Evolutionary conservation across 176 grass and related monocot genomes (phyloP).

Genomic region (Microstegium vimineum): DNA sequence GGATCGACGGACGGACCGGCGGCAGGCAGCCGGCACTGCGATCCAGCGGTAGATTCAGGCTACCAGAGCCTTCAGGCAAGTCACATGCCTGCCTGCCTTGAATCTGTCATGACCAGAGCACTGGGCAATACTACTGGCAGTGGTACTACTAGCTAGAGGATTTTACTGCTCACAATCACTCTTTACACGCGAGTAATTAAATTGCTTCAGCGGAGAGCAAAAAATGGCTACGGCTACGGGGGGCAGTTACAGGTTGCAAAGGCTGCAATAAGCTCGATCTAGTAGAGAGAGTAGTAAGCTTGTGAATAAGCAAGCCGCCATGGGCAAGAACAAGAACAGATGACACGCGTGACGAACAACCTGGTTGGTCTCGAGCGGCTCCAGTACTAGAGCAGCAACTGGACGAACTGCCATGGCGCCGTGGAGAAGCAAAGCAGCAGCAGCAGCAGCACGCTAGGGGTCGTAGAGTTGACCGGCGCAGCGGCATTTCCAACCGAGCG

Average conservation of each 20-base stretch:
- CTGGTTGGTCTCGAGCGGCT: neutral
- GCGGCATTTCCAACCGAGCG: conserved; percentile 90
- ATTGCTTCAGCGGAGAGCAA: neutral
- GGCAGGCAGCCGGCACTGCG: too few species aligned
- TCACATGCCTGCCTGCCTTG: conserved; percentile 33
- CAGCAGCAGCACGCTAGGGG: conserved; percentile 39
- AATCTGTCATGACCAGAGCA: neutral
- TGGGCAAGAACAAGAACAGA: neutral
- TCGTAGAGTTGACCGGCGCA: conserved; percentile 72
- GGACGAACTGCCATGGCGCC: neutral
- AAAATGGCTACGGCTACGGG: conserved; percentile 4
- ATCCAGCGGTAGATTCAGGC: conserved; percentile 25
- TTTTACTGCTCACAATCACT: conserved; percentile 37
- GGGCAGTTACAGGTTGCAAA: neutral
- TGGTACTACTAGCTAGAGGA: neutral
- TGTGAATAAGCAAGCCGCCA: neutral
- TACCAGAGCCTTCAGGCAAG: conserved; percentile 29
- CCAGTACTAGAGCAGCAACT: too few species aligned
- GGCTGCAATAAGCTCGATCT: neutral
- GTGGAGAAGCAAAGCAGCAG: neutral
- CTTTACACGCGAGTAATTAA: conserved; percentile 10
- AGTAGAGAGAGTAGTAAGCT: neutral
- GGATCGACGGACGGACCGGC: too few species aligned
- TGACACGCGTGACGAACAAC: neutral
- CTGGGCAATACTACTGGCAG: neutral